phyloP scores from a whole-genome alignment of 805 yeast genomes.

The Yarrowia yakushimensis region DNA sequence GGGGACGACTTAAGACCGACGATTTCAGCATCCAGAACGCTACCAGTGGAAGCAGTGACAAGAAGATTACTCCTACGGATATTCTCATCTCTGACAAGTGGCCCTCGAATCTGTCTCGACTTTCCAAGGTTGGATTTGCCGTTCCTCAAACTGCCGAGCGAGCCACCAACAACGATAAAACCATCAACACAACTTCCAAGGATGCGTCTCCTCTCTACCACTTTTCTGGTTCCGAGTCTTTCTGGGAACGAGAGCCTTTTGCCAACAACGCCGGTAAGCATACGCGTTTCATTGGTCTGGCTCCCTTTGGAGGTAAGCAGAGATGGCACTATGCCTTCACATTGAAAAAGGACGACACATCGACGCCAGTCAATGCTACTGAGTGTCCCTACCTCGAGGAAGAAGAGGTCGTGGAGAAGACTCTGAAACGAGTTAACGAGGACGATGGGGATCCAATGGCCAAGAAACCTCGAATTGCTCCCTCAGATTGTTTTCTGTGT shows the following conservation, averaged over 20 bases:
- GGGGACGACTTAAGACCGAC: constrained; percentile 1
- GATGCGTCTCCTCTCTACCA: constrained; percentile 56
- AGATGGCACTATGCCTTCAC: constrained; percentile 79
- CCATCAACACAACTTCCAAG: neutral
- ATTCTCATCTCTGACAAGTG: constrained; percentile 15
- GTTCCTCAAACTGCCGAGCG: neutral
- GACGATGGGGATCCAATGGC: constrained; percentile 8
- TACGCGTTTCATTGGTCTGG: constrained; percentile 66
- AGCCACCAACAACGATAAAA: neutral
- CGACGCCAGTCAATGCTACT: neutral
- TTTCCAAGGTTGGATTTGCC: neutral
- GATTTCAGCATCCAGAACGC: neutral
- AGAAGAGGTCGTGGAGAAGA: neutral
- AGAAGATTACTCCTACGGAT: neutral
- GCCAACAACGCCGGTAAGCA: constrained; percentile 43
- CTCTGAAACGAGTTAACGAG: neutral
- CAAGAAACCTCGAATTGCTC: constrained; percentile 40
- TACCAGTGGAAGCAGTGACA: neutral
- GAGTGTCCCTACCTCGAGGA: neutral
- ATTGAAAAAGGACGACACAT: constrained; percentile 30
- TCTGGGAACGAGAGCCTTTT: constrained; percentile 57
- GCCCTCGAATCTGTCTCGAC: neutral
- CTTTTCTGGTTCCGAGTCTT: constrained; percentile 49
- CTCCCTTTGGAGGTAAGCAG: constrained; percentile 50
- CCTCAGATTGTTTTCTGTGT: constrained; percentile 75